Evolutionary conservation across 352 stramenopile genomes (phyloP), one percentile per base, ranked within the genome.

Genomic region (Phytophthora pseudosyringae): DNA sequence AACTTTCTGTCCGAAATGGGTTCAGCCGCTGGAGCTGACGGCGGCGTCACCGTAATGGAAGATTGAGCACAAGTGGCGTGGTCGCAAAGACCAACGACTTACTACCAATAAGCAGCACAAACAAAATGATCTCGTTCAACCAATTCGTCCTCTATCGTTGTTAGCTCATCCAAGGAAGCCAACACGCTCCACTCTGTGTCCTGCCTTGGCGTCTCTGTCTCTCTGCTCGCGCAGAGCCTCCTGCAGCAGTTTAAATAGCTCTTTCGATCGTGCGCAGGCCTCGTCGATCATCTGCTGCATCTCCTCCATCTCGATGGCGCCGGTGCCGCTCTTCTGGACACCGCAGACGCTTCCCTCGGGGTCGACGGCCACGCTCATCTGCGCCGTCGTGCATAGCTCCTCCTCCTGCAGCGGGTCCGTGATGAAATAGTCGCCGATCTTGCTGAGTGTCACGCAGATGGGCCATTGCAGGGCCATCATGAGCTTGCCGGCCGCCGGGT

Each of bases 261-360:
- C 76, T 40, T 81, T 85, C 18, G 84, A 86, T 8, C 78, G 69
- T 57, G 79, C 76, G 59, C 74, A 85, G 13, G 82, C 82, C 56
- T 91, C 80, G 45, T 93, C 85, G 54, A 91, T 73, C 81, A 93
- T 93, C 31, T 82, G 69, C 69, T 93, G 82, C 81, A 90, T 88
- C 59, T 93, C 85, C 16, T 83, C 76, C 67, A 89, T 78, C 40
- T 88, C 82, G 16, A 93, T 78, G 16, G 85, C 82, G 16, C 82
- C 85, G 4, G 69, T 64, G 6, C 85, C 85, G 47, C 79, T 89
- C 75, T 92, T 94, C 62, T 94, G 85, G 15, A 92, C 73, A 44
- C 85, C 85, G 46, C 83, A 91, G 32, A 94, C 80, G 15, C 66
- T 72, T 10, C 80, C 76, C 10, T 65, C 75, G 5, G 73, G 80